Conservation (phyloP, 179 eudicot species). For the Pouteria campechiana region DNA sequence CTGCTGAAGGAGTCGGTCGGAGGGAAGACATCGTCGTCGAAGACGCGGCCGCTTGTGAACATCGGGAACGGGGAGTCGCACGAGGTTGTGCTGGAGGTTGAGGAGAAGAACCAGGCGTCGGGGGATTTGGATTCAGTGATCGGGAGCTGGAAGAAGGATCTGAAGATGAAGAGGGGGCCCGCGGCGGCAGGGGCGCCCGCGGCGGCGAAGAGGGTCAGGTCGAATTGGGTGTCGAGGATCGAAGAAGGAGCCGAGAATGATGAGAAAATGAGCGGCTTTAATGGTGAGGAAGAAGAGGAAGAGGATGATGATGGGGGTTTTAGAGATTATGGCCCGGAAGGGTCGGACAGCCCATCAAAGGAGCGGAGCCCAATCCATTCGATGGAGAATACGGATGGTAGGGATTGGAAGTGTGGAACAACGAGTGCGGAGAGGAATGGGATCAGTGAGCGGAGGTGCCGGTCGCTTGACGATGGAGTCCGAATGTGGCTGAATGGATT, state of each 20-base stretch:
- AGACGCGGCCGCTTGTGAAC: constrained; percentile 6
- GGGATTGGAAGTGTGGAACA: constrained; percentile 5
- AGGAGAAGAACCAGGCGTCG: constrained; percentile 10
- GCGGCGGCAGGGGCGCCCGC: too few relatives aligned
- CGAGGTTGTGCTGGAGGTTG: constrained; percentile 10
- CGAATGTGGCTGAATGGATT: constrained; percentile 35
- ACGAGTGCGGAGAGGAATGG: constrained; percentile 21
- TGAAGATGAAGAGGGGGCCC: constrained; percentile 7
- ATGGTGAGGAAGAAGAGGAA: constrained; percentile 4
- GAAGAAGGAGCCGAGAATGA: constrained; percentile 9
- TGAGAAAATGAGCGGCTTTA: too few relatives aligned
- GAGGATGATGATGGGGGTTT: constrained; percentile 12
- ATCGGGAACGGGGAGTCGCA: neutral
- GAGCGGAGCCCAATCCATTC: constrained; percentile 26
- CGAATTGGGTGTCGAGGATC: constrained; percentile 13
- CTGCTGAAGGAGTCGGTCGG: constrained; percentile 5
- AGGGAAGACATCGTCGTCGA: too few relatives aligned
- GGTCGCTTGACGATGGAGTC: constrained; percentile 18
- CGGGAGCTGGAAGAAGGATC: constrained; percentile 22
- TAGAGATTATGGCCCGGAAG: constrained; percentile 13
- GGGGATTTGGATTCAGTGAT: constrained; percentile 15
- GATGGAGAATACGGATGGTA: constrained; percentile 5
- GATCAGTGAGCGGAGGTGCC: neutral
- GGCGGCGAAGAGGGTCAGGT: constrained; percentile 13
- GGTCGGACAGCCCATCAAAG: constrained; percentile 16